Conservation (phyloP, 1,139 yeast species). For the Kluyveromyces marxianus region DNA sequence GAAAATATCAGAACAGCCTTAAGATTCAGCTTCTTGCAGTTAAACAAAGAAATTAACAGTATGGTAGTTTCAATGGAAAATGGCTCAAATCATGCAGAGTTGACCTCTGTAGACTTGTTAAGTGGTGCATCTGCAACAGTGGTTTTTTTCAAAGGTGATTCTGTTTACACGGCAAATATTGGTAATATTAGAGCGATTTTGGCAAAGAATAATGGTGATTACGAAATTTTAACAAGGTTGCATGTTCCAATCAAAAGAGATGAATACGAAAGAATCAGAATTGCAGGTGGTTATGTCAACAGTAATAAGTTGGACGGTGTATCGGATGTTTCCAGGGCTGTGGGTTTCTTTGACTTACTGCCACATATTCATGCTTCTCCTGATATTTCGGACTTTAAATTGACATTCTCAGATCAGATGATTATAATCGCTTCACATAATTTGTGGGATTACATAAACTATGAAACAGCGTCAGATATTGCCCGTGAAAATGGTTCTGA, state of each 20-base stretch:
- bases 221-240: slow-evolving; percentile 59
- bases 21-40: slow-evolving; percentile 65
- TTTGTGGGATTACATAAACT: slow-evolving; percentile 77
- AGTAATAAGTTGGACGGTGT: slow-evolving; percentile 83
- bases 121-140: slow-evolving; percentile 88
- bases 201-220: slow-evolving; percentile 77
- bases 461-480: slow-evolving; percentile 85
- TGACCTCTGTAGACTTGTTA: slow-evolving; percentile 55
- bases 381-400: slow-evolving; percentile 52
- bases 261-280: slow-evolving; percentile 83
- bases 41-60: slow-evolving; percentile 76
- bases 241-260: slow-evolving; percentile 77
- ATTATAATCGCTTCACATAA: slow-evolving; percentile 79
- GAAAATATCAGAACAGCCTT: slow-evolving; percentile 57
- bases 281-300: slow-evolving; percentile 86
- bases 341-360: slow-evolving; percentile 77
- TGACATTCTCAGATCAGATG: slow-evolving; percentile 72
- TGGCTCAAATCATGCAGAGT: slow-evolving; percentile 16
- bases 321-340: slow-evolving; percentile 79
- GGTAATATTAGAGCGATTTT: slow-evolving; percentile 87
- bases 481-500: slow-evolving; percentile 75
- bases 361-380: slow-evolving; percentile 93
- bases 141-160: slow-evolving; percentile 64
- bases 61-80: slow-evolving; percentile 28
- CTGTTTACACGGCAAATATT: slow-evolving; percentile 73